Percentiles rank a stretch among this genome's conserved stretches.
phyloP scores from a whole-genome alignment of 805 yeast species.

The Teunomyces kruisii region DNA sequence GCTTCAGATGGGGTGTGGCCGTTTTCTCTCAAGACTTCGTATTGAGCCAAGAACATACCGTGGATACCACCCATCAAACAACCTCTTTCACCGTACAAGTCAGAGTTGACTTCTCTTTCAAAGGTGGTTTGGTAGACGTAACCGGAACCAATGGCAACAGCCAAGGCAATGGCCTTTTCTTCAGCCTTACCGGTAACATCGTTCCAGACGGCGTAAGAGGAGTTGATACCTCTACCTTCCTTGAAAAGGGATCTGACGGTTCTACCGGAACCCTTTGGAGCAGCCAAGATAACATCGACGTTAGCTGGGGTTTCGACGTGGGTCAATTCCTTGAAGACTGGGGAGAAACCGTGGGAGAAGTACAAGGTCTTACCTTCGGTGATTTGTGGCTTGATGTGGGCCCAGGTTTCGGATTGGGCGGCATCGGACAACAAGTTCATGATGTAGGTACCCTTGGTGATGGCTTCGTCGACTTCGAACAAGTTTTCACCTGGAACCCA shows the following conservation, averaged over 20 bases:
- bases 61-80: conserved; percentile 99
- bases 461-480: conserved; percentile 93
- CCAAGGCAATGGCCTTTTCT: conserved; percentile 97
- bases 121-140: conserved; percentile 99
- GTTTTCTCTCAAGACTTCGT: conserved; percentile 98
- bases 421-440: conserved; percentile 99
- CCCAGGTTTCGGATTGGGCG: conserved; percentile 99
- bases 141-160: conserved; percentile 99
- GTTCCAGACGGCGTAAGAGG: conserved; percentile 99
- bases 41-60: conserved; percentile 99
- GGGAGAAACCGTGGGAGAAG: conserved; percentile 99
- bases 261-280: conserved; percentile 99
- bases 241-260: conserved; percentile 98
- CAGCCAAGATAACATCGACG: conserved; percentile 96
- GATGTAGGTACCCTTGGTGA: conserved; percentile 84
- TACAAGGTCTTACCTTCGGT: conserved; percentile 97
- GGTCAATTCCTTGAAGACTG: conserved; percentile 97
- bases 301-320: conserved; percentile 93
- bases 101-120: conserved; percentile 98
- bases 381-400: conserved; percentile 78
- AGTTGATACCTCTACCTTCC: conserved; percentile 99
- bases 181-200: conserved; percentile 99
- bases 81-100: conserved; percentile 99
- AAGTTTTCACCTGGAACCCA: conserved; percentile 99
- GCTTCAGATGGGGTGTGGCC: conserved; percentile 99